Percentiles rank a stretch among this genome's conserved stretches.
These are phyloP conservation scores for Rhizoclosmatium sp. DNA, from an alignment of 192 early-diverging fungal genomes.

Conservation along the genomic window DNA sequence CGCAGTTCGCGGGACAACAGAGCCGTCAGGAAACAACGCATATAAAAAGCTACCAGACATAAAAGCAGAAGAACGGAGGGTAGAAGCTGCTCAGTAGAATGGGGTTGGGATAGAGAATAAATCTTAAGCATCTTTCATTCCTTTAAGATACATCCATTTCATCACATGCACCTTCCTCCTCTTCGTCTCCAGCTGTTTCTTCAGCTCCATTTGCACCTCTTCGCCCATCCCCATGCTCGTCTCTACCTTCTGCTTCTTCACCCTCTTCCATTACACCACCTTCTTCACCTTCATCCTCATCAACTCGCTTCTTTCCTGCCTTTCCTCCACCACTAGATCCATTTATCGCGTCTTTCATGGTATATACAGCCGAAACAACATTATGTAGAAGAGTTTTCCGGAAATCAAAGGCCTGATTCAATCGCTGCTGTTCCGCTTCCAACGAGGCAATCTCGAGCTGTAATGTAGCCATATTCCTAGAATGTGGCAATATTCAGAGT, in stretches of 20 bases:
- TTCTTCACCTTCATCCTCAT: background rate
- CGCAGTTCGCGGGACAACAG: background rate
- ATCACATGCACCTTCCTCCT: constrained; percentile 15
- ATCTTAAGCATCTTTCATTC: background rate
- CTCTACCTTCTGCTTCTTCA: background rate
- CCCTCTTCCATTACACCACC: background rate
- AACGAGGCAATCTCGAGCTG: constrained; percentile 5
- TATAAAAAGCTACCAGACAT: constrained; percentile 17
- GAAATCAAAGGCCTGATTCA: background rate
- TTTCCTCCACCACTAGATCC: background rate
- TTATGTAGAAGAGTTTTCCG: constrained; percentile 18
- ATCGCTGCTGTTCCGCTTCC: background rate
- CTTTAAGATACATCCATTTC: constrained; percentile 18
- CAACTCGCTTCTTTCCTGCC: constrained; percentile 9
- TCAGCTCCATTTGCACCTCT: background rate
- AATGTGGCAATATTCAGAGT: background rate
- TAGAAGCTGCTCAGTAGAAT: background rate
- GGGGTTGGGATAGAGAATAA: background rate
- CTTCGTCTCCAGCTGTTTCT: constrained; percentile 12
- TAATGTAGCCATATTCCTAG: constrained; percentile 18
- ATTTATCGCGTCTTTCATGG: background rate
- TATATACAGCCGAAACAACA: constrained; percentile 5
- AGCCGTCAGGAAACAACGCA: too few relatives aligned
- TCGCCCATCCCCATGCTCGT: background rate
- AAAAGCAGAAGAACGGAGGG: background rate